Percentiles rank a stretch among this genome's conserved stretches.
These are phyloP conservation scores for Chytridium lagenaria DNA, from an alignment of 371 early-diverging fungal species.

Conservation along the genomic window DNA sequence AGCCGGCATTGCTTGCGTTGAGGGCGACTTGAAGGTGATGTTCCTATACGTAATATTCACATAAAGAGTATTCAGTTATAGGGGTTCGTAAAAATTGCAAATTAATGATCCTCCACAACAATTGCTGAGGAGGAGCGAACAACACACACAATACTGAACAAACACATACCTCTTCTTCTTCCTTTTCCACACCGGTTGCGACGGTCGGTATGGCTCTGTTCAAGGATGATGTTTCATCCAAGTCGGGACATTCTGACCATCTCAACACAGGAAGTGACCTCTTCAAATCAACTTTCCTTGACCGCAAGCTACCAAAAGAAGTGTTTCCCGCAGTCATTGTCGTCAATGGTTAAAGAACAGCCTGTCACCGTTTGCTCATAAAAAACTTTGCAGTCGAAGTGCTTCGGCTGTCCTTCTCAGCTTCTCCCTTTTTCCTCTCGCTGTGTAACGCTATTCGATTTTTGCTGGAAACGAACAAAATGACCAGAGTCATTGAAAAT, in stretches of 20 bases:
- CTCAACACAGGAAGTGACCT: constrained; percentile 81
- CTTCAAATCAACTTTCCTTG: constrained; percentile 88
- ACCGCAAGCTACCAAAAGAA: constrained; percentile 69
- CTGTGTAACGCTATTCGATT: too few species aligned
- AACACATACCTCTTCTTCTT: constrained; percentile 79
- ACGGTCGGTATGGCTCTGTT: constrained; percentile 76
- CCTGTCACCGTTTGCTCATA: too few species aligned
- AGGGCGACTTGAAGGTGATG: constrained; percentile 96
- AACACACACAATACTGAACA: constrained; percentile 7
- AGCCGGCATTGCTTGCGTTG: constrained; percentile 62
- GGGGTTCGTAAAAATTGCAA: neutral
- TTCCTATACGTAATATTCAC: constrained; percentile 63
- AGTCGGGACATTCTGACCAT: constrained; percentile 83
- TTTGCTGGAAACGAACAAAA: too few species aligned
- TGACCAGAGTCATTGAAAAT: constrained; percentile 29
- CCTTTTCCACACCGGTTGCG: constrained; percentile 91
- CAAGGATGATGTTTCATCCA: constrained; percentile 69
- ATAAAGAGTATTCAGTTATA: constrained; percentile 22
- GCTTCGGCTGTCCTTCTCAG: too few species aligned
- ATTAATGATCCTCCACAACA: too few species aligned
- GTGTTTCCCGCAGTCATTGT: constrained; percentile 32
- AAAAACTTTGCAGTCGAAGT: too few species aligned
- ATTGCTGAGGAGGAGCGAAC: constrained; percentile 2
- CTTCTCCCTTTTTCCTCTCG: too few species aligned
- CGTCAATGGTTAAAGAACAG: too few species aligned